phyloP scores from a whole-genome alignment of 2,329 filamentous ascomycete species.

The Fusarium verrucosum region DNA sequence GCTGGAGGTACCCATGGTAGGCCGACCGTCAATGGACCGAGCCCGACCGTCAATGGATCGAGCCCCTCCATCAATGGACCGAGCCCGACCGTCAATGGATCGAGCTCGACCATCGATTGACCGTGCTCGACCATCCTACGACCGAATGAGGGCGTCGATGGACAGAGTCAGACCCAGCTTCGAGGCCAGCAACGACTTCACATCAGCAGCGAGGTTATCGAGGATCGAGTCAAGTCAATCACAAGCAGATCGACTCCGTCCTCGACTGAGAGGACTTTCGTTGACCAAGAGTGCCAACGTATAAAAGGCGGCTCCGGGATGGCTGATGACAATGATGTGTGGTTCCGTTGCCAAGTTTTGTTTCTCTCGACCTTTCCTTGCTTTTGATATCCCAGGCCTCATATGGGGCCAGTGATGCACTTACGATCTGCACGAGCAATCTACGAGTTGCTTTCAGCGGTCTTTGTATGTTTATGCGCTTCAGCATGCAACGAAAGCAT shows the following conservation, averaged over 20 bases:
- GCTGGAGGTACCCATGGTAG: conserved; percentile 59
- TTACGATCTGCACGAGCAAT: conserved; percentile 63
- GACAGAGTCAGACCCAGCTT: conserved; percentile 85
- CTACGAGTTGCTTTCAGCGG: conserved; percentile 50
- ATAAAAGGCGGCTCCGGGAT: conserved; percentile 40
- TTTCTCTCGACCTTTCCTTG: conserved; percentile 41
- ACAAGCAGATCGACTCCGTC: conserved; percentile 47
- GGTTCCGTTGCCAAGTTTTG: conserved; percentile 38
- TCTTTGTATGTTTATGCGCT: conserved; percentile 30
- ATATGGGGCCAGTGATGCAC: conserved; percentile 46
- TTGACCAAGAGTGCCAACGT: conserved; percentile 53
- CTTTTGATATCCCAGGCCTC: conserved; percentile 52
- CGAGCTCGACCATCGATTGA: conserved; percentile 68
- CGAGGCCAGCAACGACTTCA: conserved; percentile 90
- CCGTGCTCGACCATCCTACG: conserved; percentile 82
- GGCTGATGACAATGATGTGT: conserved; percentile 19
- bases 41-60: too few relatives aligned
- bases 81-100: too few relatives aligned
- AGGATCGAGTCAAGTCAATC: conserved; percentile 81
- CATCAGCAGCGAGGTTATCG: conserved; percentile 84
- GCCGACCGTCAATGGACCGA: too few relatives aligned
- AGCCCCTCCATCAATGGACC: too few relatives aligned
- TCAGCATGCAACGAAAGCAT: conserved; percentile 34
- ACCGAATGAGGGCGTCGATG: conserved; percentile 86
- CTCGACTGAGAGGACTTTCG: conserved; percentile 56